Evolutionary conservation across 2,329 filamentous ascomycete species (phyloP).

Genomic region (Apiospora koreana): DNA sequence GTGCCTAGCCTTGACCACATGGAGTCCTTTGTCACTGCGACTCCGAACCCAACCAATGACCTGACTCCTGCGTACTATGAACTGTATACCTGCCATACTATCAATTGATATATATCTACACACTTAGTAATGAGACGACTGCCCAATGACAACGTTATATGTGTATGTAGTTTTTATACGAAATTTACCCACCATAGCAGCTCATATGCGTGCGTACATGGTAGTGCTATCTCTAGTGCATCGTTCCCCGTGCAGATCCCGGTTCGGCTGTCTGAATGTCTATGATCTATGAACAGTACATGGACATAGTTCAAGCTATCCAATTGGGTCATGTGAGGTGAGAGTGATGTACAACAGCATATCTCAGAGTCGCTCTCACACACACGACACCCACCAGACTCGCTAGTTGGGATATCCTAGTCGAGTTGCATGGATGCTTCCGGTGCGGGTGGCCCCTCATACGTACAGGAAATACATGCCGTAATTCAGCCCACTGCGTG

Average conservation of each 20-base stretch:
- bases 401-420: not conserved
- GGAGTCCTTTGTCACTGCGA: not conserved
- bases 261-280: not conserved
- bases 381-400: not conserved
- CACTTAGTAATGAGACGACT: no score
- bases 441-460: not conserved
- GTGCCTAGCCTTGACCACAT: not conserved
- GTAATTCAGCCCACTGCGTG: not conserved
- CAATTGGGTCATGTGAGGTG: slow-evolving; percentile 9
- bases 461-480: not conserved
- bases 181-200: not conserved
- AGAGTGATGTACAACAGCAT: slow-evolving; percentile 7
- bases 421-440: not conserved
- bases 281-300: not conserved
- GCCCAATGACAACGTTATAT: no score
- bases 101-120: no score
- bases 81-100: not conserved
- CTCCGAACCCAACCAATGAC: not conserved
- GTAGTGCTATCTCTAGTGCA: not conserved
- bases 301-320: slow-evolving; percentile 3
- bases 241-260: not conserved
- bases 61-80: not conserved
- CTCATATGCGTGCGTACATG: not conserved
- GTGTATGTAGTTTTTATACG: not conserved
- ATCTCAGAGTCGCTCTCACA: not conserved